phyloP scores from a whole-genome alignment of 495 filamentous ascomycete genomes.

The Antarctomyces pellizariae region DNA sequence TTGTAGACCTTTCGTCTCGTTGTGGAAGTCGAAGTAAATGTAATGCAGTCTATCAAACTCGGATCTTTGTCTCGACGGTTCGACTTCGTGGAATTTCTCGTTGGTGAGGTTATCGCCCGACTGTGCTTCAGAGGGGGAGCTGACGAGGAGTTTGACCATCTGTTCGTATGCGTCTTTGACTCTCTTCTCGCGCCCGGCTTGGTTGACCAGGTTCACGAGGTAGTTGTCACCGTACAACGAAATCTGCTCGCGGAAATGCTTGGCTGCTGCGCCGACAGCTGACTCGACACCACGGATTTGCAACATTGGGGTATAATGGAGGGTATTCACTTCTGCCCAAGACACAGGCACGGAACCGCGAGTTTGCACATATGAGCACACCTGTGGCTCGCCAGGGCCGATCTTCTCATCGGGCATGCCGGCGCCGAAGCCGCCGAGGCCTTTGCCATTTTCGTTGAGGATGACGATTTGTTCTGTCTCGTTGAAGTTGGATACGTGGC shows the following conservation, averaged over 20 bases:
- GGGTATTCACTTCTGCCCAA: conserved; percentile 83
- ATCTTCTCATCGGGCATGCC: conserved; percentile 48
- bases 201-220: conserved; percentile 89
- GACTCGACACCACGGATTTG: conserved; percentile 68
- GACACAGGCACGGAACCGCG: conserved; percentile 83
- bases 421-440: conserved; percentile 56
- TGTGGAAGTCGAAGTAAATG: conserved; percentile 95
- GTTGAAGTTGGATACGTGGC: conserved; percentile 93
- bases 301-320: conserved; percentile 72
- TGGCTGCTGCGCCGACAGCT: conserved; percentile 52
- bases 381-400: conserved; percentile 51
- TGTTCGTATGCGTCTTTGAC: conserved; percentile 88
- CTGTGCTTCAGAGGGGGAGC: conserved; percentile 36
- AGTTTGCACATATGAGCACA: conserved; percentile 86
- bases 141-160: conserved; percentile 49
- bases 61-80: conserved; percentile 32
- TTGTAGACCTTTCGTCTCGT: conserved; percentile 78
- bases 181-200: conserved; percentile 64
- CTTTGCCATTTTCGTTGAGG: conserved; percentile 49
- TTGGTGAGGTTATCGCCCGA: conserved; percentile 29
- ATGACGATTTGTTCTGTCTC: conserved; percentile 87
- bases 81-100: conserved; percentile 63
- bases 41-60: conserved; percentile 73
- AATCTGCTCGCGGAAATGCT: conserved; percentile 85
- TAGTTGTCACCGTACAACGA: conserved; percentile 85